Evolutionary conservation across 495 filamentous ascomycete species (phyloP).

Genomic region (Wilcoxina mikolae): DNA sequence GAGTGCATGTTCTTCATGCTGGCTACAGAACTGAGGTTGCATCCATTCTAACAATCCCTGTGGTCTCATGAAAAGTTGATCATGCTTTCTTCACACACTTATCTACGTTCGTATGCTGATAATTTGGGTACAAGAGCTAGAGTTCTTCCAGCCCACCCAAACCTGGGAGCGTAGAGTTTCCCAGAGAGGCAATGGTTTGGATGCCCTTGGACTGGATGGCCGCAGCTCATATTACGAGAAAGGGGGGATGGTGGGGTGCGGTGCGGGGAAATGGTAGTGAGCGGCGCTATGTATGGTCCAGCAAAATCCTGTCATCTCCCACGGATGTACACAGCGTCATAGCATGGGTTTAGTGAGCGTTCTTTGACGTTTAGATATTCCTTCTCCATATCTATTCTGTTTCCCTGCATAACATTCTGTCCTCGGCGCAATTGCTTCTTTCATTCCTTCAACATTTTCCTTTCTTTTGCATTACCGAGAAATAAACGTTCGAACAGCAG

Average conservation of each 20-base stretch:
- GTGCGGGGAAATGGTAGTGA: not conserved
- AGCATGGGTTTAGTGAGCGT: not conserved
- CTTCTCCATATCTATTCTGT: not conserved
- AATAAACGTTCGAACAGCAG: not conserved
- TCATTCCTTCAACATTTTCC: not conserved
- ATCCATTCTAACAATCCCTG: too few relatives aligned
- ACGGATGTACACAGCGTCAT: too few relatives aligned
- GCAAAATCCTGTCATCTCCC: too few relatives aligned
- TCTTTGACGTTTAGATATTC: not conserved
- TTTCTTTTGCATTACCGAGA: not conserved
- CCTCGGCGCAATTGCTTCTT: not conserved
- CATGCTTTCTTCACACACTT: too few relatives aligned
- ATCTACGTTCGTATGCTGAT: too few relatives aligned
- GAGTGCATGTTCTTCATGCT: too few relatives aligned
- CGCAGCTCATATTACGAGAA: not conserved
- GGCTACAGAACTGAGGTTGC: too few relatives aligned
- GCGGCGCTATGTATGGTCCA: not conserved
- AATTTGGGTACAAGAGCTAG: too few relatives aligned
- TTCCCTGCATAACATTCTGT: not conserved
- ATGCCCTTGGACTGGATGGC: not conserved
- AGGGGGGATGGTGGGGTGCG: not conserved
- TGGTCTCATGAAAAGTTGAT: not conserved
- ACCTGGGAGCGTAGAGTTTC: too few relatives aligned
- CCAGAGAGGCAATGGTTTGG: too few relatives aligned
- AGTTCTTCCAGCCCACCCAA: too few relatives aligned